Evolutionary conservation across 106 monocot species (phyloP).

Genomic region (Gastrodia elata): DNA sequence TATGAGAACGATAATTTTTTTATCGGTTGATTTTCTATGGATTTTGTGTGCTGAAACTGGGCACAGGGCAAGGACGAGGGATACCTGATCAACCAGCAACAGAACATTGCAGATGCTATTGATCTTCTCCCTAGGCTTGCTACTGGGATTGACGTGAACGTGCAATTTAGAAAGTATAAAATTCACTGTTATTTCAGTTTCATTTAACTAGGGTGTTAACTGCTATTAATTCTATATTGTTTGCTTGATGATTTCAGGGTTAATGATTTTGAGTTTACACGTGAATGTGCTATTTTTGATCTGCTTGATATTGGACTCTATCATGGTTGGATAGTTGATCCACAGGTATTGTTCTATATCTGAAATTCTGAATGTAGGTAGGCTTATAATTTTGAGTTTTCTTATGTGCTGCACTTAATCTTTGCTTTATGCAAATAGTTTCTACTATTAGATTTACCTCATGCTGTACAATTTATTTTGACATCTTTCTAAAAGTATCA

Average conservation of each 20-base stretch:
- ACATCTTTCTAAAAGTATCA: not conserved
- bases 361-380: not conserved
- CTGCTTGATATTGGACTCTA: slow-evolving; percentile 89
- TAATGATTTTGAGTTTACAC: slow-evolving; percentile 91
- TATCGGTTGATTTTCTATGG: slow-evolving; percentile 6
- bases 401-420: not conserved
- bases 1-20: not conserved
- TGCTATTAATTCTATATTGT: not conserved
- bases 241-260: slow-evolving; percentile 38
- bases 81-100: slow-evolving; percentile 69
- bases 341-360: slow-evolving; percentile 41
- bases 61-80: slow-evolving; percentile 62
- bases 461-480: not conserved
- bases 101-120: slow-evolving; percentile 89
- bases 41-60: not conserved
- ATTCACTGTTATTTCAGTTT: slow-evolving; percentile 3
- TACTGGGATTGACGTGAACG: slow-evolving; percentile 87
- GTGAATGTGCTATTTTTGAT: slow-evolving; percentile 93
- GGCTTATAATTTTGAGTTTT: slow-evolving; percentile 1
- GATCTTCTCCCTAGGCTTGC: slow-evolving; percentile 85
- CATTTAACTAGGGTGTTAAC: not conserved
- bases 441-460: not conserved
- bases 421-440: not conserved
- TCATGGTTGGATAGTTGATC: slow-evolving; percentile 98
- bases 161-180: slow-evolving; percentile 80